Percentiles rank a stretch among this genome's conserved stretches.
Conservation (phyloP, 1,284 basidiomycete species). For the Sutorius eximius region DNA sequence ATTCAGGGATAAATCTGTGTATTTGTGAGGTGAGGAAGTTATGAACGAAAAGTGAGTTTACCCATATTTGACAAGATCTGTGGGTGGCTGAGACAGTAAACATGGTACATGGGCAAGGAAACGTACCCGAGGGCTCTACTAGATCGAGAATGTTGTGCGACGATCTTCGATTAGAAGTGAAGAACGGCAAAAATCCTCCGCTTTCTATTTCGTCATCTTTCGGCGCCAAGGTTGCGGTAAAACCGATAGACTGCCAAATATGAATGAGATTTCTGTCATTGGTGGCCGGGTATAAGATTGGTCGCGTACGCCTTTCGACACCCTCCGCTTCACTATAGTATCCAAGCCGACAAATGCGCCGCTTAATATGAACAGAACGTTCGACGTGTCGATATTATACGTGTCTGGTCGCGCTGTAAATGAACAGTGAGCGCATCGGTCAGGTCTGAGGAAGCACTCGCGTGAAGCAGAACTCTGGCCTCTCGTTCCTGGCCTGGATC, state of each 20-base stretch:
- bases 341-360: constrained; percentile 95
- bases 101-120: not conserved
- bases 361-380: constrained; percentile 88
- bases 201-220: constrained; percentile 37
- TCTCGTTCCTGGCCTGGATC: constrained; percentile 45
- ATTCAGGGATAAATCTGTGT: constrained; percentile 87
- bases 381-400: constrained; percentile 82
- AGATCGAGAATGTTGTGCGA: constrained; percentile 55
- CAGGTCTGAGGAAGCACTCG: constrained; percentile 11
- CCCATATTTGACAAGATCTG: constrained; percentile 87
- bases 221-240: constrained; percentile 66
- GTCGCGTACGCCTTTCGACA: constrained; percentile 75
- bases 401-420: constrained; percentile 61
- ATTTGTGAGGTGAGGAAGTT: constrained; percentile 8
- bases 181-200: constrained; percentile 56
- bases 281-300: not conserved
- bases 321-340: constrained; percentile 71
- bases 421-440: not conserved
- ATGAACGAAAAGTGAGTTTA: constrained; percentile 30
- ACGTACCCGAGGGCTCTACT: constrained; percentile 65
- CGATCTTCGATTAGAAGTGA: constrained; percentile 65
- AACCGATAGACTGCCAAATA: constrained; percentile 76
- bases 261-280: not conserved
- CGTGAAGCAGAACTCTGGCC: constrained; percentile 26
- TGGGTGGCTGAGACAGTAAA: not conserved